Conservation (phyloP, 495 filamentous ascomycete species). For the Acidiella bohemica region DNA sequence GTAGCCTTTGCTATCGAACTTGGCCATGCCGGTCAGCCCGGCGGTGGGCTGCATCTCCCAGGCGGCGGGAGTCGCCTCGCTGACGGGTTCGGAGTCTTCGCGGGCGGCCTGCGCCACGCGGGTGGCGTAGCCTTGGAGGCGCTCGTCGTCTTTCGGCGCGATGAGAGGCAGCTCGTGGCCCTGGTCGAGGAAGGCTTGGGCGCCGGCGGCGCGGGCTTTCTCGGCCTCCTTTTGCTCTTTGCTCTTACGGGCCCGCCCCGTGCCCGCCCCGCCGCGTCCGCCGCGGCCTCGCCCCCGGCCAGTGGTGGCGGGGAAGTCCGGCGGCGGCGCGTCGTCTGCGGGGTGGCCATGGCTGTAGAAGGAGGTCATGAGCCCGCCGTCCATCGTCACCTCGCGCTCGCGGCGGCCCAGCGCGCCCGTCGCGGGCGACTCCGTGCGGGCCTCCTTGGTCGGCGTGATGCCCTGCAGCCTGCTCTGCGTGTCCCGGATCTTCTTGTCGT, state of each 20-base stretch:
- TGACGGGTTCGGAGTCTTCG: slow-evolving; percentile 21
- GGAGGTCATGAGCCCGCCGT: slow-evolving; percentile 75
- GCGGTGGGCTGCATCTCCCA: slow-evolving; percentile 14
- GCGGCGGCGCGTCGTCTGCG: slow-evolving; percentile 17
- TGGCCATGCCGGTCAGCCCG: slow-evolving; percentile 14
- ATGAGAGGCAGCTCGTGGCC: slow-evolving; percentile 59
- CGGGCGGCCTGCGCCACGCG: slow-evolving; percentile 4
- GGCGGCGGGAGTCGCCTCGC: slow-evolving; percentile 7
- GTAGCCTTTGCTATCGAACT: slow-evolving; percentile 53
- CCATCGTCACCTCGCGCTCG: slow-evolving; percentile 44
- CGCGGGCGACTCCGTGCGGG: slow-evolving; percentile 53
- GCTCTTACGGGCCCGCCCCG: slow-evolving; percentile 60
- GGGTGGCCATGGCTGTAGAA: slow-evolving; percentile 55
- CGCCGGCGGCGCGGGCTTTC: slow-evolving; percentile 82
- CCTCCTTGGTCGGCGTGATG: slow-evolving; percentile 68
- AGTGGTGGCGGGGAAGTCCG: neutral
- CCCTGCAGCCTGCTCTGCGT: slow-evolving; percentile 72
- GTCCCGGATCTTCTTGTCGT: slow-evolving; percentile 74
- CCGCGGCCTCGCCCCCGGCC: slow-evolving; percentile 1
- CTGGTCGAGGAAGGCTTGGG: slow-evolving; percentile 69
- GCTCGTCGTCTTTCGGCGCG: slow-evolving; percentile 52
- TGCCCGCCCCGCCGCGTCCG: slow-evolving; percentile 43
- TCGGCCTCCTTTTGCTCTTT: slow-evolving; percentile 96
- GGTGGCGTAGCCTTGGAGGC: slow-evolving; percentile 27
- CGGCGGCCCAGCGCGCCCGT: slow-evolving; percentile 36